Base-by-base conservation (phyloP, 257 asterid species). In the Salvia miltiorrhiza region DNA sequence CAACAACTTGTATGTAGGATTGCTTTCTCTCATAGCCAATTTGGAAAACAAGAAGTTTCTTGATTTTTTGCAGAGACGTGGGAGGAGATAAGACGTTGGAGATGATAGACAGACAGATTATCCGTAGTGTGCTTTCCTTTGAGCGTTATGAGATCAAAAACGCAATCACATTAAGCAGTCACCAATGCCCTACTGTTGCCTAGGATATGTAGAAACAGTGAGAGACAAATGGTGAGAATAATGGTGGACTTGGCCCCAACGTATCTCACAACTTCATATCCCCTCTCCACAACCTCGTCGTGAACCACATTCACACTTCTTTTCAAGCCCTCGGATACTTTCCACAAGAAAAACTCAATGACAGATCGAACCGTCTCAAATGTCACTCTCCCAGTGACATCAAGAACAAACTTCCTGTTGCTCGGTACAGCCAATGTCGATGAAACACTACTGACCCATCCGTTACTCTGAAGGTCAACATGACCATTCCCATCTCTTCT, bases 331-430 rank as follows among this genome's bases (percentile, higher is more conserved):
- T 94, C 95, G 0, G 71, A 76, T 50, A 81, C 61, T 82, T 89
- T 94, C 89, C 82, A 73, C 81, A 80, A 48, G 82, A 86, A 52
- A 55, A 89, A 81, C 78, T 87, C 92, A 26, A 85, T 78, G 0
- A 89, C 76, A 3, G 99, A 89, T 74, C 93, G 80, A 44, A 94
- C 87, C 0, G 97, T 85, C 55, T 89, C 98, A 67, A 86, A 89
- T 55, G 97, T 89, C 73, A 94, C 99, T 83, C 97, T 82, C 13
- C 99, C 95, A 3, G 97, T 91, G 66, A 94, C 84, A 73, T 91
- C 97, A 47, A 94, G 93, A 73, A 91, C 84, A 69, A 94, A 87
- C 74, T 76, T 91, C 65, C 92, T 66, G 56, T 94, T 94, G 72
- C 89, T 87, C 11, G 99, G 96, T 55, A 90, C 92, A 9, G 98